Conservation (phyloP, 2,329 filamentous ascomycete species). For the Cryoendolithus antarcticus region DNA sequence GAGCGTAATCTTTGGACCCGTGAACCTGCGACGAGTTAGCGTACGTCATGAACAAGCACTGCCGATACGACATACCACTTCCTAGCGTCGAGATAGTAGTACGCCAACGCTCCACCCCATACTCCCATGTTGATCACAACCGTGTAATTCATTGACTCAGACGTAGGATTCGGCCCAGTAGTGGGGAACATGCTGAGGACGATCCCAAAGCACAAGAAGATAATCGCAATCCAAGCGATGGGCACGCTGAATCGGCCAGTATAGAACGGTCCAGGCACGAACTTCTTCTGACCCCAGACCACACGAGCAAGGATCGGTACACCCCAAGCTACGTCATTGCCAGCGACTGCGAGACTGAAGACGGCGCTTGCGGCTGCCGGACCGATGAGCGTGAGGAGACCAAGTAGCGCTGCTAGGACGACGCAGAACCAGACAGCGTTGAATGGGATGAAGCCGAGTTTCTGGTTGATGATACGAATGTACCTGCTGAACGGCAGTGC, state of each 20-base stretch:
- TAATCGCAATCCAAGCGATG: slow-evolving; percentile 41
- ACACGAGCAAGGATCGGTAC: slow-evolving; percentile 46
- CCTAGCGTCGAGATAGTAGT: slow-evolving; percentile 44
- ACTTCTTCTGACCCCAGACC: slow-evolving; percentile 46
- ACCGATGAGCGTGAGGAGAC: slow-evolving; percentile 46
- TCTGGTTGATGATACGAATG: slow-evolving; percentile 43
- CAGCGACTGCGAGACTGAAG: slow-evolving; percentile 48
- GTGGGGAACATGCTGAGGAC: slow-evolving; percentile 47
- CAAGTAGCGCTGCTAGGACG: slow-evolving; percentile 39
- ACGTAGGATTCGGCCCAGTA: slow-evolving; percentile 40
- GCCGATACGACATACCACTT: slow-evolving; percentile 32
- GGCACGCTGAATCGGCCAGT: slow-evolving; percentile 42
- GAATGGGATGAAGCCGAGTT: slow-evolving; percentile 45
- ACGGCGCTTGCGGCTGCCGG: slow-evolving; percentile 45
- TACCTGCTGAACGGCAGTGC: slow-evolving; percentile 48
- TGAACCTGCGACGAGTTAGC: slow-evolving; percentile 28
- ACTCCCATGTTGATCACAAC: slow-evolving; percentile 48
- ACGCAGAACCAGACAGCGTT: slow-evolving; percentile 45
- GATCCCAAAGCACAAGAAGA: slow-evolving; percentile 45
- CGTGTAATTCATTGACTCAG: slow-evolving; percentile 49
- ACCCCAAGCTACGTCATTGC: slow-evolving; percentile 50
- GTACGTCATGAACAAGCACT: not conserved
- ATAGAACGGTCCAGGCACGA: slow-evolving; percentile 47
- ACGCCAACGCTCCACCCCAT: slow-evolving; percentile 44
- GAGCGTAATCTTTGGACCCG: slow-evolving; percentile 46